Evolutionary conservation across 2,329 filamentous ascomycete species (phyloP), one percentile per base, ranked within the genome.

Genomic region (Penicillium psychrosexuale): DNA sequence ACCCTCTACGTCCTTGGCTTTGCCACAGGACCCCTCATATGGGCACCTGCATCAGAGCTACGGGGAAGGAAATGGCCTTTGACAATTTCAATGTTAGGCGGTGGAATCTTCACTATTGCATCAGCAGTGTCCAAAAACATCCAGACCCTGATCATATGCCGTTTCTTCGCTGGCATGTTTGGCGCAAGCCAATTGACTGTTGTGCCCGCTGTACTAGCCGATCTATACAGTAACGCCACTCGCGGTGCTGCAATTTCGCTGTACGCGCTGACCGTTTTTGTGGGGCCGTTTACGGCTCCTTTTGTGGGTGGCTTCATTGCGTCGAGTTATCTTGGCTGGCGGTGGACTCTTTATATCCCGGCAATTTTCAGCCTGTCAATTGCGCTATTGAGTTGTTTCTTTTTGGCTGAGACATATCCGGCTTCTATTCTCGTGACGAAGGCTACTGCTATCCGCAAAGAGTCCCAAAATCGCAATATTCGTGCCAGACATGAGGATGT

Each of bases 21-120:
- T 58, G 79, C 78, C 3, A 58, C 84, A 8, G 85, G 85, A 0
- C 84, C 85, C 0, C 60, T 87, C 15, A 62, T 88, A 2, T 85
- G 82, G 82, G 84, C 82, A 3, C 84, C 84, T 0, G 64, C 85
- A 19, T 82, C 78, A 42, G 85, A 88, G 64, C 74, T 85, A 8
- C 82, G 77, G 45, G 83, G 83, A 0, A 69, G 82, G 66, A 84
- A 78, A 73, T 52, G 77, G 81, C 40, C 83, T 71, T 55, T 78
- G 69, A 34, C 77, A 1, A 70, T 75, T 15, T 72, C 73, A 2
- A 67, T 80, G 50, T 58, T 75, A 17, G 65, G 70, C 0, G 68
- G 75, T 6, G 74, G 65, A 0, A 60, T 80, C 5, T 79, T 80
- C 62, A 77, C 72, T 24, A 74, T 80, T 37, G 75, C 71, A 8